Evolutionary conservation across 345 rosid species (phyloP).

Genomic region (Populus alba): DNA sequence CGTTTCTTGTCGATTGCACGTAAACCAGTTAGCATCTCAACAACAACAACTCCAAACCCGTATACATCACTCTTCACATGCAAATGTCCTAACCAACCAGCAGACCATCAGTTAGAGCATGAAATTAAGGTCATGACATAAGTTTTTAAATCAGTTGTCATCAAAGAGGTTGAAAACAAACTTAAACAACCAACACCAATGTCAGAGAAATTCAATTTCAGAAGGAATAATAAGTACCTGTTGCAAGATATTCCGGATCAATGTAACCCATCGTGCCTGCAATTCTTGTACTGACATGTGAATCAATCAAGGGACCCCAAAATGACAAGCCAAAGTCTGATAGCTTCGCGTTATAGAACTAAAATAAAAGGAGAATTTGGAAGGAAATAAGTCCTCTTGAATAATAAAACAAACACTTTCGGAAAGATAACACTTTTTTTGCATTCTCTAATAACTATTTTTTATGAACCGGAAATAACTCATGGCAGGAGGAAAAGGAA

Average conservation of each 20-base stretch:
- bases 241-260: not conserved
- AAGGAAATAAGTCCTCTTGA: not conserved
- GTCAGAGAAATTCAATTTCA: too few relatives aligned
- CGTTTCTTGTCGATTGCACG: slow-evolving; percentile 7
- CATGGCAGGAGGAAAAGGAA: not conserved
- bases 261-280: not conserved
- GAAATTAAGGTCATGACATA: not conserved
- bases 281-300: not conserved
- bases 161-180: not conserved
- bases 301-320: not conserved
- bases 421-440: too few relatives aligned
- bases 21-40: slow-evolving; percentile 20
- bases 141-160: too few relatives aligned
- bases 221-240: not conserved
- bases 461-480: not conserved
- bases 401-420: not conserved
- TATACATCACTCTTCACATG: slow-evolving; percentile 15
- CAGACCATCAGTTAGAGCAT: not conserved
- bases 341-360: not conserved
- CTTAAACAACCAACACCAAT: not conserved
- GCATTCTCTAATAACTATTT: not conserved
- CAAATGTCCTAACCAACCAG: slow-evolving; percentile 4
- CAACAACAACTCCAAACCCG: slow-evolving; percentile 16
- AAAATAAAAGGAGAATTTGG: not conserved
- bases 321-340: not conserved